Evolutionary conservation across 768 basidiomycete species (phyloP), one percentile per base, ranked within the genome.

Genomic region (Bullera alba): DNA sequence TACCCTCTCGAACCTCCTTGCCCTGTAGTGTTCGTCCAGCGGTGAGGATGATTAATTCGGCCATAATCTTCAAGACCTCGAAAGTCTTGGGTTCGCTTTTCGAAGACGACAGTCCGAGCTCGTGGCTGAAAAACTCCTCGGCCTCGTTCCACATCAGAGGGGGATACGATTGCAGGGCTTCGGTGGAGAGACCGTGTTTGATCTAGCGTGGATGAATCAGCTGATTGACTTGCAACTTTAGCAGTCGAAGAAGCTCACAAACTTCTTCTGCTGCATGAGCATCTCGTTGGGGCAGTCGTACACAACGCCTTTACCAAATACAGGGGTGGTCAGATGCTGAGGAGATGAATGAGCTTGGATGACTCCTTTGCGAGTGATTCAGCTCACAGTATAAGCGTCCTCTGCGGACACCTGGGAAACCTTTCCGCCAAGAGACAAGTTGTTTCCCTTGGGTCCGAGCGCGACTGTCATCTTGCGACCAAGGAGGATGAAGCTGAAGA

Each of bases 231-330:
- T 10, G 32, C 1, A 4, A 38, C 12, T 35, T 8, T 17, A 8
- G 21, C 5, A 37, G 25, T 5, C 27, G n/a, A 32, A 4, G 8
- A 8, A 21, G 57, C 68, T 58, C 30, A 61, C 85, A 67, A 96
- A 96, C 70, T 85, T 86, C 79, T 99, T 99, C 73, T 99, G 95
- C 65, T 99, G 91, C 92, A 99, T 97, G 73, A 99, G 83, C 38
- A 86, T 75, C 41, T 92, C 87, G 72, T 97, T 97, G 27, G 95
- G 93, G 44, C 87, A 83, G 62, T 97, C 95, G 70, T 97, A 99
- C 10, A 96, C 92, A 39, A 99, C 95, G 41, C 88, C 92, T 67
- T 89, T 90, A 38, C 95, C 95, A 65, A 99, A 99, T 12, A 97
- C 83, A 3, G 93, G 93, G 0, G 86, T 92, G 0, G 91, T 93